phyloP scores from a whole-genome alignment of 2,329 filamentous ascomycete genomes.

The Fusarium sp. region DNA sequence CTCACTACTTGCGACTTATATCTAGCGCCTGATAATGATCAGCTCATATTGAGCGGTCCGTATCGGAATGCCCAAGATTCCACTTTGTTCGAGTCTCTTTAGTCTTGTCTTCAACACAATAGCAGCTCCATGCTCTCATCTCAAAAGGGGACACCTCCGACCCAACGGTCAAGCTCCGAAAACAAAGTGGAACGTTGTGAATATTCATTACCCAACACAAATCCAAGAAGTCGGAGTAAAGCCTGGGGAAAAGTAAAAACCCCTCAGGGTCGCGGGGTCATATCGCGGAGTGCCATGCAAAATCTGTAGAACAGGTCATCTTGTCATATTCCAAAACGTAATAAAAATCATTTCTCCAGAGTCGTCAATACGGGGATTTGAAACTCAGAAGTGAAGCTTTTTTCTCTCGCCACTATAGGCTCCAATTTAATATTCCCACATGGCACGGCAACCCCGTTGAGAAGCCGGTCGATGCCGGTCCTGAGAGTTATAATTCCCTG shows the following conservation, averaged over 20 bases:
- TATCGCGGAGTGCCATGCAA: conserved; percentile 12
- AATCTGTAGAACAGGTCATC: neutral
- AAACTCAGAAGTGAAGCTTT: conserved; percentile 9
- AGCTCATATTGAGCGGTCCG: neutral
- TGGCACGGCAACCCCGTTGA: conserved; percentile 11
- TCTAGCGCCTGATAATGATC: neutral
- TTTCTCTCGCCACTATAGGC: conserved; percentile 12
- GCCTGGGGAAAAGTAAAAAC: conserved; percentile 16
- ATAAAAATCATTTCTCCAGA: conserved; percentile 21
- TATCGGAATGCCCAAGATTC: neutral
- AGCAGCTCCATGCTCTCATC: neutral
- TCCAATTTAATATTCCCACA: conserved; percentile 23
- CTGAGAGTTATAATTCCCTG: neutral
- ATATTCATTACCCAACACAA: conserved; percentile 20
- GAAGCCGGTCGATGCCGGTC: conserved; percentile 34
- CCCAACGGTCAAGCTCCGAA: neutral
- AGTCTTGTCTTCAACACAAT: neutral
- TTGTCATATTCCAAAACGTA: conserved; percentile 29
- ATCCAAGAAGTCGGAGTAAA: neutral
- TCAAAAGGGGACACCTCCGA: neutral
- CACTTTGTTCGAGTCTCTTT: neutral
- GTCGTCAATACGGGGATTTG: conserved; percentile 12
- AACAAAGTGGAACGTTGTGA: neutral
- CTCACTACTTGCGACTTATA: neutral
- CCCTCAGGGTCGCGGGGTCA: conserved; percentile 19